Conservation (phyloP, 2,329 filamentous ascomycete genomes). For the Aureobasidium namibiae region DNA sequence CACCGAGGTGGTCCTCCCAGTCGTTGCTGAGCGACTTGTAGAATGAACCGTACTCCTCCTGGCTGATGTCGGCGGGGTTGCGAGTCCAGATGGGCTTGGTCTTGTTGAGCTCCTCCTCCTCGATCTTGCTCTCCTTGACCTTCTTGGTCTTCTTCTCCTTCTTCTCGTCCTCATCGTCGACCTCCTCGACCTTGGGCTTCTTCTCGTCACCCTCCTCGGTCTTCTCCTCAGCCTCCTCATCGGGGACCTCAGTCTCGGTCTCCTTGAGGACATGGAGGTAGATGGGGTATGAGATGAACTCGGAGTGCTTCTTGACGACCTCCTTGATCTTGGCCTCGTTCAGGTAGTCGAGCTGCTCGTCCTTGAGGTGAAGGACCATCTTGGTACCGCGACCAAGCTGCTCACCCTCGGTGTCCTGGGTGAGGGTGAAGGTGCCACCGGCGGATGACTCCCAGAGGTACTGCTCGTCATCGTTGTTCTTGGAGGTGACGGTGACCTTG, state of each 20-base stretch:
- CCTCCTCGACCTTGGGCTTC: conserved; percentile 93
- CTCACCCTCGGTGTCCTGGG: conserved; percentile 82
- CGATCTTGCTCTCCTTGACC: conserved; percentile 95
- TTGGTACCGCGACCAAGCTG: conserved; percentile 89
- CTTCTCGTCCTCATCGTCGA: conserved; percentile 69
- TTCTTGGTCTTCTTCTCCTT: conserved; percentile 97
- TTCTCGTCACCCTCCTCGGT: conserved; percentile 75
- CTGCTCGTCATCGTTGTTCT: conserved; percentile 99
- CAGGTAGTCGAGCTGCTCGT: conserved; percentile 96
- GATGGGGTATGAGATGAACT: conserved; percentile 99
- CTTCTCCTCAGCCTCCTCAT: conserved; percentile 77
- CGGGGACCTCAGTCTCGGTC: conserved; percentile 96
- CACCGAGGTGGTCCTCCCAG: conserved; percentile 98
- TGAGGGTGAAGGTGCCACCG: conserved; percentile 94
- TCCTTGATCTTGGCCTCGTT: conserved; percentile 99
- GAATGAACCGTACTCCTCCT: conserved; percentile 97
- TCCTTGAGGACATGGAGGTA: conserved; percentile 99
- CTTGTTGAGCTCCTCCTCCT: conserved; percentile 99
- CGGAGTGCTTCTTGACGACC: conserved; percentile 99
- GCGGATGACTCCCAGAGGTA: conserved; percentile 99
- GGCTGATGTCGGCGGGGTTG: conserved; percentile 89
- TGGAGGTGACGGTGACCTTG: conserved; percentile 89
- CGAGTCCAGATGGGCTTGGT: conserved; percentile 99
- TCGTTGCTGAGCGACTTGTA: conserved; percentile 99
- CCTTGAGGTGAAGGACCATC: conserved; percentile 98